Evolutionary conservation across 495 filamentous ascomycete genomes (phyloP), one percentile per base, ranked within the genome.

Genomic region (Neurospora sp.): DNA sequence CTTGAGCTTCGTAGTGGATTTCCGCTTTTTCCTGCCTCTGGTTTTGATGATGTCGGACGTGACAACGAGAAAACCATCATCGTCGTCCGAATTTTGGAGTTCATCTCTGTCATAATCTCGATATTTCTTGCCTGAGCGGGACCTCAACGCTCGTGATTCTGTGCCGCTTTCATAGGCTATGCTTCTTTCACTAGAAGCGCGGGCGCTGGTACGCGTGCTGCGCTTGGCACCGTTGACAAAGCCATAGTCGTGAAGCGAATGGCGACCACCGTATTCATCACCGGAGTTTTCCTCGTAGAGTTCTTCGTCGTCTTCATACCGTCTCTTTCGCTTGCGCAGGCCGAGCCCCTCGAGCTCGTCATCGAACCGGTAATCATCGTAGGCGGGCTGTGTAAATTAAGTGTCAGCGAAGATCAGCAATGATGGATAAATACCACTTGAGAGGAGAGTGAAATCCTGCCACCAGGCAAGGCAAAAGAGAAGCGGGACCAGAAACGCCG

Each of bases 21-120:
- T 40, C 16, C 39, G 61, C 6, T 42, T 73, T 35, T 48, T 73
- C 69, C 70, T 71, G 37, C 68, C 70, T 39, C 75, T 76, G 44
- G 73, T 69, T 12, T 74, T 73, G 37, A 79, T 71, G 41, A 86
- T 72, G 71, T 86, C 84, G 8, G 85, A 86, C 18, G 79, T 78
- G 38, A 84, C 75, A 1, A 83, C 72, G n/a, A 76, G 72, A 42
- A 82, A 82, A 16, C 73, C 75, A 31, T 75, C 74, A n/a, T 83
- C 74, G 1, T 77, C 76, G 68, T 77, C 77, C 16, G 79, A 79
- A 1, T 76, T 77, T 20, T 84, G 84, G 9, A 87, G 77, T 59
- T 85, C 83, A 71, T 86, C 84, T 16, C 77, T 77, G 35, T 86
- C 85, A 6, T 84, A 79, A 38, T 83, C 80, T 6, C 38, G 65